These are phyloP conservation scores for Mucor irregularis DNA, from an alignment of 371 early-diverging fungal genomes.

Conservation along the genomic window DNA sequence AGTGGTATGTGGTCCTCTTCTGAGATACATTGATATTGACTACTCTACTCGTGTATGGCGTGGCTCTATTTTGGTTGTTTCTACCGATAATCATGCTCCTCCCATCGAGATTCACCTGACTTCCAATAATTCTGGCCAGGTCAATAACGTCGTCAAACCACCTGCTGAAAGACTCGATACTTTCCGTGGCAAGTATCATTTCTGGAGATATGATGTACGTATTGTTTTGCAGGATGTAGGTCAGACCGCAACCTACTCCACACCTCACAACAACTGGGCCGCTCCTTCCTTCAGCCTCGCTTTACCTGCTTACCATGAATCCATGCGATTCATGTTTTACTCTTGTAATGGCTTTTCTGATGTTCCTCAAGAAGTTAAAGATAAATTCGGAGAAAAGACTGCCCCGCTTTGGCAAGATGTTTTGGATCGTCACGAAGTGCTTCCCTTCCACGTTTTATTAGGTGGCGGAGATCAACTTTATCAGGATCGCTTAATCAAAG, in stretches of 20 bases:
- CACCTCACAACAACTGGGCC: slow-evolving; percentile 22
- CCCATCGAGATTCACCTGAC: slow-evolving; percentile 20
- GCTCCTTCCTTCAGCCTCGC: slow-evolving; percentile 17
- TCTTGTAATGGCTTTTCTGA: slow-evolving; percentile 66
- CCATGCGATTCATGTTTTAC: slow-evolving; percentile 27
- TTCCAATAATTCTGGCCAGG: not conserved
- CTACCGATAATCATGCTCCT: slow-evolving; percentile 25
- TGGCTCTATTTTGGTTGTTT: slow-evolving; percentile 36
- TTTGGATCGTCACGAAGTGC: slow-evolving; percentile 61
- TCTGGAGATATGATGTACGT: slow-evolving; percentile 38
- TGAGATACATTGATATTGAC: slow-evolving; percentile 35
- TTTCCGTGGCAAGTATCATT: slow-evolving; percentile 31
- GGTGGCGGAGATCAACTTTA: slow-evolving; percentile 89
- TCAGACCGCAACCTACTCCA: slow-evolving; percentile 24
- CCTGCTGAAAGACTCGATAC: slow-evolving; percentile 22
- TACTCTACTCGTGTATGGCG: slow-evolving; percentile 30
- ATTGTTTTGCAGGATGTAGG: slow-evolving; percentile 15
- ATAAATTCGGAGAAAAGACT: slow-evolving; percentile 56
- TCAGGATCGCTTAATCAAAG: slow-evolving; percentile 61
- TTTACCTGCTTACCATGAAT: slow-evolving; percentile 22
- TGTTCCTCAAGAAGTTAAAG: slow-evolving; percentile 52
- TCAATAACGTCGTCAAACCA: not conserved
- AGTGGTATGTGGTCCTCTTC: slow-evolving; percentile 37
- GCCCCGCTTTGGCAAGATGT: slow-evolving; percentile 77
- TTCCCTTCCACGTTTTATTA: slow-evolving; percentile 76